Base-by-base conservation (phyloP, 768 basidiomycete genomes). In the Floccularia luteovirens region DNA sequence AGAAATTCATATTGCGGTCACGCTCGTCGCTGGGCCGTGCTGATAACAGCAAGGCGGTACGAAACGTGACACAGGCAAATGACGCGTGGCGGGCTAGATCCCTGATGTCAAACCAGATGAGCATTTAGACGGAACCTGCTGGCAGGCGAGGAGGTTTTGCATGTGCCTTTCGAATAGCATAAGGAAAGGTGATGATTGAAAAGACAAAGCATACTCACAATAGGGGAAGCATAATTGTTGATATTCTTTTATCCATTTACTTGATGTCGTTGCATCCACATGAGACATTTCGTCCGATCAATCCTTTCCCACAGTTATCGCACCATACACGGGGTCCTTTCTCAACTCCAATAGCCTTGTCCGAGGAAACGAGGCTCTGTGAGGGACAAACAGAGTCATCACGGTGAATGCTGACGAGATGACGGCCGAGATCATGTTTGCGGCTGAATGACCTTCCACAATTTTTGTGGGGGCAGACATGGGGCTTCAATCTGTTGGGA, bases 391-490 rank as follows among this genome's bases (percentile, higher is more conserved):
- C 55, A 5, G 70, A 62, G 23, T 82, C 82, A 46, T 82, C 81
- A 25, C 82, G 79, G 49, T 92, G 90, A 42, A 92, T 90, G 45
- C 83, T 85, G 35, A 87, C 75, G 39, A 88, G 71, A 59, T 97
- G 92, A 30, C 92, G 82, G 10, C 89, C 89, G 5, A 97, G 66
- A 54, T 97, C 92, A 55, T 97, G 92, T 61, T 94, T 88, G 49
- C 93, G 82, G 48, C 87, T 90, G 62, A 97, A 97, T 14, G 89
- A 89, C 40, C 92, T 82, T 24, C 82, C 84, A 46, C 92, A 97
- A 2, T 79, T 75, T 31, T 75, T 69, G 61, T 94, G 88, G 31
- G 83, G 85, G 60, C 92, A 97, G 32, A 81, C 74, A 56, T 90
- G 85, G 4, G 90, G 90, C 66, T 94, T 97, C 36, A 82, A 64